Percentiles rank a stretch among this genome's conserved stretches.
These are phyloP conservation scores for Rhizoclosmatium sp. DNA, from an alignment of 192 early-diverging fungal genomes.

Conservation along the genomic window DNA sequence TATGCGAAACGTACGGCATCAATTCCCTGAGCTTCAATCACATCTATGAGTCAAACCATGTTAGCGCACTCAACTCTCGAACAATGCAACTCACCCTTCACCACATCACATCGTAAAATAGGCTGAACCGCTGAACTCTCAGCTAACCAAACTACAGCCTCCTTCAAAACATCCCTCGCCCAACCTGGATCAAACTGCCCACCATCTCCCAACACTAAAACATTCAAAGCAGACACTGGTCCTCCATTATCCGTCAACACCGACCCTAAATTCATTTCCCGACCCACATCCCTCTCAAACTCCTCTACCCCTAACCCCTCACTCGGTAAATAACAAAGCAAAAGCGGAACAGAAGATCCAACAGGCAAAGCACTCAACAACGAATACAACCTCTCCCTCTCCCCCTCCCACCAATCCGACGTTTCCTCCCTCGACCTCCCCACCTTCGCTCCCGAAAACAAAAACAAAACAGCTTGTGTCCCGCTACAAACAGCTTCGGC, in stretches of 20 bases:
- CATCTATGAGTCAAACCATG: not conserved
- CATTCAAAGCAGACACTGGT: slow-evolving; percentile 23
- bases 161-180: slow-evolving; percentile 9
- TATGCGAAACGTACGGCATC: slow-evolving; percentile 28
- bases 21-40: slow-evolving; percentile 1
- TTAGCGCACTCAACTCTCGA: not conserved
- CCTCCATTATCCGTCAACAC: slow-evolving; percentile 24
- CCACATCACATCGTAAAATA: not conserved
- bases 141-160: slow-evolving; percentile 25
- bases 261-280: slow-evolving; percentile 16
- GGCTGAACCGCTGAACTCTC: not conserved
- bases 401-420: slow-evolving; percentile 23
- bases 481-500: slow-evolving; percentile 16
- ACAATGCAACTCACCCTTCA: slow-evolving; percentile 8
- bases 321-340: slow-evolving; percentile 10
- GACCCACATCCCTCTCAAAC: not conserved
- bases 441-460: not conserved
- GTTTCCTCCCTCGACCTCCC: not conserved
- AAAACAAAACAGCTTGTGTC: slow-evolving; percentile 34
- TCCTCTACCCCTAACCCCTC: not conserved
- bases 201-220: not conserved
- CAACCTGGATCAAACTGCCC: not conserved
- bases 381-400: slow-evolving; percentile 21
- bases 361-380: slow-evolving; percentile 15
- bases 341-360: slow-evolving; percentile 16